Conservation (phyloP, 2,329 filamentous ascomycete genomes). For the Scytalidium sp. region DNA sequence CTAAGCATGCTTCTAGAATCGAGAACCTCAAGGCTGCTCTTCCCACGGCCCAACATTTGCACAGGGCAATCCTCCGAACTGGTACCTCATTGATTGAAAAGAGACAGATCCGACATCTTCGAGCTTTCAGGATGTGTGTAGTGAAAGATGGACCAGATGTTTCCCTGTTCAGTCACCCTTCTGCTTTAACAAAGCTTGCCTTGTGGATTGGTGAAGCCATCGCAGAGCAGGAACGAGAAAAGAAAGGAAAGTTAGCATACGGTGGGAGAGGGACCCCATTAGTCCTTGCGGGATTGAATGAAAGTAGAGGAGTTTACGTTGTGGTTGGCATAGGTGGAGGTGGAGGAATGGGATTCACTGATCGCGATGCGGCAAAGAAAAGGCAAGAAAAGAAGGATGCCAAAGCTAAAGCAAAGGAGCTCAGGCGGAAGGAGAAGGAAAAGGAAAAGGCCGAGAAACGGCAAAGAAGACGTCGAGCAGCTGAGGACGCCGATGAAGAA, state of each 20-base stretch:
- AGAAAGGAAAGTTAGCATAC: conserved; percentile 64
- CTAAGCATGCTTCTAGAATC: conserved; percentile 54
- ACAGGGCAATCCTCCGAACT: conserved; percentile 89
- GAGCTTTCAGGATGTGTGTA: conserved; percentile 91
- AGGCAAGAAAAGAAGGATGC: conserved; percentile 60
- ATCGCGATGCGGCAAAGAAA: conserved; percentile 63
- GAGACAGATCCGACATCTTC: conserved; percentile 86
- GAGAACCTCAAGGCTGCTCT: conserved; percentile 73
- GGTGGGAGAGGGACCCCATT: conserved; percentile 77
- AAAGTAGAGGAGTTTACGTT: conserved; percentile 81
- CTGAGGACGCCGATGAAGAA: conserved; percentile 45
- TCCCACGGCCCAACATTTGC: conserved; percentile 81
- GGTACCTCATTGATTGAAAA: conserved; percentile 91
- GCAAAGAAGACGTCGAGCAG: conserved; percentile 51
- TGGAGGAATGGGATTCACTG: conserved; percentile 64
- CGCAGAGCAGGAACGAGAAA: conserved; percentile 79
- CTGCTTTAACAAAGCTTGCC: conserved; percentile 88
- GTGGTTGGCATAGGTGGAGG: conserved; percentile 91
- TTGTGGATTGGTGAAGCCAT: conserved; percentile 94
- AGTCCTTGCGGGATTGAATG: conserved; percentile 86
- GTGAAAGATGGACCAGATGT: conserved; percentile 95
- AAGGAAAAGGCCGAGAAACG: conserved; percentile 59
- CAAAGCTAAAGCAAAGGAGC: conserved; percentile 61
- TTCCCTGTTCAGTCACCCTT: conserved; percentile 86
- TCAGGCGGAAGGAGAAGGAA: conserved; percentile 52